These are phyloP conservation scores for Lipomyces yamanashiensis DNA, from an alignment of 805 yeast species.

Conservation along the genomic window DNA sequence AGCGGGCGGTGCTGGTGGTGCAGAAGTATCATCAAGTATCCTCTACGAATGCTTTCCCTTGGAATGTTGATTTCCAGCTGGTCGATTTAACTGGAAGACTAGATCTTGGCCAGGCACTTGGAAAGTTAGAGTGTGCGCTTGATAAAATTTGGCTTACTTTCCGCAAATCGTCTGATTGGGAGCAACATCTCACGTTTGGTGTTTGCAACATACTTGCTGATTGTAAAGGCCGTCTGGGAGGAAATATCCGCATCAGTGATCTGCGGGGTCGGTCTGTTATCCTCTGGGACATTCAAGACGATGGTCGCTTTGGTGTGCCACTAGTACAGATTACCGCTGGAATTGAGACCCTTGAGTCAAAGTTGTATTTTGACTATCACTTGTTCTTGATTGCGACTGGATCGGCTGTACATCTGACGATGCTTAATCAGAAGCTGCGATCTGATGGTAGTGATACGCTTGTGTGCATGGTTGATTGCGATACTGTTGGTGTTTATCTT, in stretches of 20 bases:
- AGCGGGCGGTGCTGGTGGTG: slow-evolving; percentile 39
- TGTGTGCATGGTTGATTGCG: slow-evolving; percentile 45
- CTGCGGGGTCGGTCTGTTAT: slow-evolving; percentile 66
- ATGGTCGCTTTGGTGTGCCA: slow-evolving; percentile 60
- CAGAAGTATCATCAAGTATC: slow-evolving; percentile 60
- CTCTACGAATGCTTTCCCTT: slow-evolving; percentile 70
- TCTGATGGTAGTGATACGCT: slow-evolving; percentile 59
- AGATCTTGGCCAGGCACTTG: slow-evolving; percentile 85
- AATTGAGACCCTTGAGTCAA: slow-evolving; percentile 59
- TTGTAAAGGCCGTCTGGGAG: slow-evolving; percentile 82
- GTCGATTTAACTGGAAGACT: slow-evolving; percentile 58
- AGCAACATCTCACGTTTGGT: slow-evolving; percentile 70
- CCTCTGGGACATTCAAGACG: slow-evolving; percentile 60
- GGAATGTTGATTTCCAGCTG: slow-evolving; percentile 67
- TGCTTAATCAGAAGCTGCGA: slow-evolving; percentile 68
- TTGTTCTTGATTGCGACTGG: slow-evolving; percentile 71
- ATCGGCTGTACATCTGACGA: slow-evolving; percentile 54
- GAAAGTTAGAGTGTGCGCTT: slow-evolving; percentile 60
- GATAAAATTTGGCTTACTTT: slow-evolving; percentile 72
- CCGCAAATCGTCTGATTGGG: slow-evolving; percentile 67
- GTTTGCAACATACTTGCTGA: slow-evolving; percentile 56
- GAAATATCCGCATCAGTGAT: slow-evolving; percentile 57
- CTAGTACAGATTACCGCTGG: slow-evolving; percentile 66
- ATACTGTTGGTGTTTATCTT: slow-evolving; percentile 61
- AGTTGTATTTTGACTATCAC: slow-evolving; percentile 82